Evolutionary conservation across 1,139 yeast species (phyloP), one percentile per base, ranked within the genome.

Genomic region (Saccharomycopsis crataegensis): DNA sequence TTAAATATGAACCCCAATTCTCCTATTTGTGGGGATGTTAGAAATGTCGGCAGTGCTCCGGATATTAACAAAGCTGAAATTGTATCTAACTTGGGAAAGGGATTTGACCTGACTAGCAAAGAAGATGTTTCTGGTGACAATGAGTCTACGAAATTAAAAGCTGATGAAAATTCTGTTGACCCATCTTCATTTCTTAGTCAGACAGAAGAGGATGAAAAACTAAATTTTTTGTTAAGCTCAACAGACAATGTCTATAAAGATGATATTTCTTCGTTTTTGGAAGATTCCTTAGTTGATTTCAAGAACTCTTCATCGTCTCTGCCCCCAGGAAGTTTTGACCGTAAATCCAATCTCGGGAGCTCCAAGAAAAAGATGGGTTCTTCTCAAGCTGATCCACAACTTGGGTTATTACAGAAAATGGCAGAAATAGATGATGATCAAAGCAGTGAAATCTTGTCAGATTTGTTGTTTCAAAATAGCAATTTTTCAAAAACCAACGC

Each of bases 1-100:
- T 12, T 61, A 59, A 48, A 59, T 58, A 45, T 60, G 58, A 46
- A 55, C 50, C 9, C 59, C 55, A 36, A 60, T 51, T 31, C 56
- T 52, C 28, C 28, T 3, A 22, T 22, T 3, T 4, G 28, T 22
- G 28, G 28, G 28, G 28, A 22, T 4, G 28, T 4, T 22, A 22
- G 28, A 3, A 22, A 4, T 22, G 28, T 4, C 4, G 28, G 28
- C 4, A 4, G 28, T 22, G n/a, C 57, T 49, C 11, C 59, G 55
- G 31, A 55, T 52, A 28, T 52, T 50, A 14, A 58, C 55, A 41
- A 54, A 52, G 38, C 53, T 44, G 43, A 51, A 34, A 32, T 44
- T 22, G 2, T 22, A 22, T 2, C 28, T 22, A 22, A 4, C 28
- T 22, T 4, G 28, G 28, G 28, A 4, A 22, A 22, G 28, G 28